phyloP scores from a whole-genome alignment of 2,329 filamentous ascomycete genomes.

The Xylaria hypoxylon region DNA sequence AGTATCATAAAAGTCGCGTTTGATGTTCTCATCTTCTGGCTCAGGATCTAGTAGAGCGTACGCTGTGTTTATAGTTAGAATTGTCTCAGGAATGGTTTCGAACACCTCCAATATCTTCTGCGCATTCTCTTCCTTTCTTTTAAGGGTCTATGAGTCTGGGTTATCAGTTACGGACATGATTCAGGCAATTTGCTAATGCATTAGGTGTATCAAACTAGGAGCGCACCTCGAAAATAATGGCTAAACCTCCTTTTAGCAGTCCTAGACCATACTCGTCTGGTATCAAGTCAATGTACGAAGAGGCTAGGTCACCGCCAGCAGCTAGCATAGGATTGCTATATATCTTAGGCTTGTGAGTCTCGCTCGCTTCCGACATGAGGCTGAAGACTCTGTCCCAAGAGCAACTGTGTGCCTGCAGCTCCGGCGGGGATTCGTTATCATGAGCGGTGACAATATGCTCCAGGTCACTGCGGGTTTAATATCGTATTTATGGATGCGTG shows the following conservation, averaged over 20 bases:
- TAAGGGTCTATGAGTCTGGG: not conserved
- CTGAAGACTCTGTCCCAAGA: conserved; percentile 3
- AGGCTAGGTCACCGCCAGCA: not conserved
- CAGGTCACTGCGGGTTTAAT: conserved; percentile 1
- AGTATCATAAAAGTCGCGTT: not conserved
- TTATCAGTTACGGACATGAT: not conserved
- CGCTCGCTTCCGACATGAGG: conserved; percentile 1
- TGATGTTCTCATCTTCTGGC: not conserved
- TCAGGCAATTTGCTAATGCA: too few species aligned
- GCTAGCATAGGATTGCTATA: not conserved
- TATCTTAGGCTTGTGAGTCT: not conserved
- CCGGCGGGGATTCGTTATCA: not conserved
- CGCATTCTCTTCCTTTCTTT: conserved; percentile 2
- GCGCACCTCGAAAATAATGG: not conserved
- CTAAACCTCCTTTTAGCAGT: not conserved
- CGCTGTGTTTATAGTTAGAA: not conserved
- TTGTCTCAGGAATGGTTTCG: not conserved
- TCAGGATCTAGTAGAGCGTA: not conserved
- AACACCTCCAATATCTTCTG: conserved; percentile 4
- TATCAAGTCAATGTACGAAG: too few species aligned
- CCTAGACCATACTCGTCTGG: not conserved
- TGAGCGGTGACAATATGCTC: not conserved
- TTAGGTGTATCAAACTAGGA: not conserved
- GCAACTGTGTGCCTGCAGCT: not conserved
- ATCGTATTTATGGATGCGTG: not conserved